Base-by-base conservation (phyloP, 805 yeast species). In the Myxozyma neglecta region DNA sequence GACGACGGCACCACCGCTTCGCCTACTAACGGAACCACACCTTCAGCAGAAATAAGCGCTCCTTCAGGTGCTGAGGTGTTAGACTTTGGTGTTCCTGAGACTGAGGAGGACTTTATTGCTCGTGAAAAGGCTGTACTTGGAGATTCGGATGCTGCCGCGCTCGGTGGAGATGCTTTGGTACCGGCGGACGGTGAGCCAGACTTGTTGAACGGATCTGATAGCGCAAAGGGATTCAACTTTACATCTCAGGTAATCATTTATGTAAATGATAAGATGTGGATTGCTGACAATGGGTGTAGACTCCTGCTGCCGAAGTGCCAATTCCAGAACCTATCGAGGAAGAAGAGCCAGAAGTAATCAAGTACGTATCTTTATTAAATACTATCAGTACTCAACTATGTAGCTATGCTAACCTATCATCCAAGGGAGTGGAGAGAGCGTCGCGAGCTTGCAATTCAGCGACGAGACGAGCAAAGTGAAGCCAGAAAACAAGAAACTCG, bases 391-490 rank as follows among this genome's bases (percentile, higher is more conserved):
- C 3, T 4, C 14, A n/a, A 10, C 29, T 39, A 48, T 8, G 11
- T 10, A 8, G 14, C 14, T 24, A 14, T 35, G 18, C 24, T 16
- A 32, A 54, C 36, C 8, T 6, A 8, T 10, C 24, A n/a, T 7
- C 13, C 6, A 29, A 68, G 73, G 49, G 89, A 87, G 72, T 93
- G 99, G 99, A 85, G 83, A 72, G 86, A 85, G 70, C 86, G 90
- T 70, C 83, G 90, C 70, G 88, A 85, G 53, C 79, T 88, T 61
- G 97, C 91, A 73, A 86, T 93, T 64, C 79, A 82, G 57, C 84
- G 89, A 71, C 83, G 96, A 72, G 98, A 93, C 71, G 86, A 82
- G 68, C 84, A 83, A 65, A 86, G 88, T 69, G 78, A 77, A 20
- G 78, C 83, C 68, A 88, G 84, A 73, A 83, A 87, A 71, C 78